Base-by-base conservation (phyloP, 129 eudicot genomes). In the Flaveria linearis region DNA sequence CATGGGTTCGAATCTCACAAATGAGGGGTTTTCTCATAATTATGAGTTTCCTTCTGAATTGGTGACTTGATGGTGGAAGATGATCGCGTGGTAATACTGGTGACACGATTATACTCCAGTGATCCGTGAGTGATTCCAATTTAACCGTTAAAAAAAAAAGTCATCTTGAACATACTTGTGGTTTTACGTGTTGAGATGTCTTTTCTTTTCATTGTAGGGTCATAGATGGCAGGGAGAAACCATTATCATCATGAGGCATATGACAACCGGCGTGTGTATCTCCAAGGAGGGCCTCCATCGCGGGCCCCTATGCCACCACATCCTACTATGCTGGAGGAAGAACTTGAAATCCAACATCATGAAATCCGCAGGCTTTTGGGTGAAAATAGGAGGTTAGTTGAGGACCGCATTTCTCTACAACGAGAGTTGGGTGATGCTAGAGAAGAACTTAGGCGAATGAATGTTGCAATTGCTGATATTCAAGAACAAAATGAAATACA, bases 301-400 rank as follows among this genome's bases (percentile, higher is more conserved):
- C 87, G 86, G 62, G 96, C 86, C 72, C 95, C 76, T 68, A 64
- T 83, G 71, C 96, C 89, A 15, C 96, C 89, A 30, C 98, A 93
- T 84, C 96, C 96, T 78, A 92, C 89, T 49, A 60, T 93, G 49
- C 68, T 93, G 71, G 96, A 86, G 81, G 98, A 93, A 81, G 98
- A 93, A 81, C 90, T 93, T 76, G 96, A 90, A 80, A 82, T 90
- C 67, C 95, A 88, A 33, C 95, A 84, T 84, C 86, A 61, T 71
- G 97, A 88, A 75, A 89, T 93, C 46, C 87, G 87, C 25, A 86
- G 93, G 81, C 98, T 93, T 67, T 73, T 90, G 86, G 91, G 79
- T 76, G 98, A 93, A 77, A 93, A 93, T 58, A 78, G 86, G 81
- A 88, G 95, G 80, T 82, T 93, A 56, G 92, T 83, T 67, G 98